These are phyloP conservation scores for Aspergillus sp. DNA, from an alignment of 2,329 filamentous ascomycete genomes.

Conservation along the genomic window DNA sequence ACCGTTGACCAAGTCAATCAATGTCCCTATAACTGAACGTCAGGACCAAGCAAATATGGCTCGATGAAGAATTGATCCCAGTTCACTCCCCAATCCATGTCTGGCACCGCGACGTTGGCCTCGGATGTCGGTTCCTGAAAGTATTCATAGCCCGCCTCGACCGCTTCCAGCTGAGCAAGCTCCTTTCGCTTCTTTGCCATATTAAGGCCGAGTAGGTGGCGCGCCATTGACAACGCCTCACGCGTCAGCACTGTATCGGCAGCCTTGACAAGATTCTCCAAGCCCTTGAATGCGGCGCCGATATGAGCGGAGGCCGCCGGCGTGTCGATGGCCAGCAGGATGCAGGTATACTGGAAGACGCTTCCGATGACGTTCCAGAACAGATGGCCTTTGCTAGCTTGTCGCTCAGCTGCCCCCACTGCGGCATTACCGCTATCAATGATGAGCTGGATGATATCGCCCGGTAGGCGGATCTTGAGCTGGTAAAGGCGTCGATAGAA, in stretches of 20 bases:
- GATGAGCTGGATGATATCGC: constrained; percentile 15
- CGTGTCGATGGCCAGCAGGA: constrained; percentile 24
- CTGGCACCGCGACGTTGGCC: constrained; percentile 8
- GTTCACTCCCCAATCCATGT: constrained; percentile 18
- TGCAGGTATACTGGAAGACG: constrained; percentile 26
- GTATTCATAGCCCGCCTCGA: constrained; percentile 16
- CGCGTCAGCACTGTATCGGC: constrained; percentile 22
- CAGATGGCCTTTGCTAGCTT: constrained; percentile 16
- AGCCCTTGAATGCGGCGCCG: constrained; percentile 14
- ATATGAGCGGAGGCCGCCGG: constrained; percentile 15
- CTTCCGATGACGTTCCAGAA: constrained; percentile 29
- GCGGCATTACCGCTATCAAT: constrained; percentile 18
- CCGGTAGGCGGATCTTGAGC: constrained; percentile 16
- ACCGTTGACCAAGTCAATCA: background rate
- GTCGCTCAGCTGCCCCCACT: constrained; percentile 18
- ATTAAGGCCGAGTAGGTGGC: constrained; percentile 21
- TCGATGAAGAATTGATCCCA: constrained; percentile 29
- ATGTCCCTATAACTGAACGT: constrained; percentile 7
- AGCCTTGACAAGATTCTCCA: constrained; percentile 22
- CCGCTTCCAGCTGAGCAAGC: constrained; percentile 21
- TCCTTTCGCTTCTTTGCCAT: constrained; percentile 26
- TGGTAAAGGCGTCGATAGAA: constrained; percentile 29
- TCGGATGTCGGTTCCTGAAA: constrained; percentile 9
- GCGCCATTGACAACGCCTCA: constrained; percentile 23
- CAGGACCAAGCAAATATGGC: constrained; percentile 21